Percentiles rank a stretch among this genome's conserved stretches.
phyloP scores from a whole-genome alignment of 805 yeast species.

The Candida insectalens region DNA sequence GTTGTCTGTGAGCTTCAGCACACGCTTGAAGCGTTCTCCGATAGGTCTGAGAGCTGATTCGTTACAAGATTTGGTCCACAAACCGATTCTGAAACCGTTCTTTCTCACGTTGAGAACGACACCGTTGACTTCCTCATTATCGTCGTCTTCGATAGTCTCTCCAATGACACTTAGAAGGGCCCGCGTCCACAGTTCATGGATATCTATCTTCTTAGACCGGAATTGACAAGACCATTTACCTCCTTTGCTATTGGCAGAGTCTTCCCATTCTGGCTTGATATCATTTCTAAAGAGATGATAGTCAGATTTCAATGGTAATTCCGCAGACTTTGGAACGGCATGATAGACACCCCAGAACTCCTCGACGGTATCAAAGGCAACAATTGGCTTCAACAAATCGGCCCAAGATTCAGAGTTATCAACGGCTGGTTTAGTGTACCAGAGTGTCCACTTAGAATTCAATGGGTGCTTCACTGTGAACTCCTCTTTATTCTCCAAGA shows the following conservation, averaged over 20 bases:
- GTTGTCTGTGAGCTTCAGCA: constrained; percentile 62
- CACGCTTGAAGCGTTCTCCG: constrained; percentile 82
- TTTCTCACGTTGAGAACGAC: constrained; percentile 84
- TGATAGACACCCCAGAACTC: constrained; percentile 98
- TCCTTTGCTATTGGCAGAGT: constrained; percentile 73
- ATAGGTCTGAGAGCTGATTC: constrained; percentile 55
- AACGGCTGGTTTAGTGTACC: constrained; percentile 93
- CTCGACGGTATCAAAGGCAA: constrained; percentile 88
- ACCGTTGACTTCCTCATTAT: constrained; percentile 85
- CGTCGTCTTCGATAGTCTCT: constrained; percentile 78
- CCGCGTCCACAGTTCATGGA: constrained; percentile 89
- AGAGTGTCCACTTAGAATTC: constrained; percentile 85
- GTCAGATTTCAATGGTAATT: constrained; percentile 86
- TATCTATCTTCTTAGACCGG: constrained; percentile 47
- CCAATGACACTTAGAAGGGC: constrained; percentile 86
- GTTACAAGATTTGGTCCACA: constrained; percentile 85
- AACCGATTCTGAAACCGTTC: constrained; percentile 71
- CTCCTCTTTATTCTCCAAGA: constrained; percentile 49
- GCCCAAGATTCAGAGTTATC: constrained; percentile 80
- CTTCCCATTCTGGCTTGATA: constrained; percentile 98
- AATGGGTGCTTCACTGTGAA: constrained; percentile 82
- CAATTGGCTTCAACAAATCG: constrained; percentile 85
- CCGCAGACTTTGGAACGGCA: constrained; percentile 85
- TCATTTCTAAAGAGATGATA: constrained; percentile 92
- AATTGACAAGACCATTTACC: constrained; percentile 89